These are phyloP conservation scores for Tetrapisispora phaffii DNA, from an alignment of 805 yeast species.

Conservation along the genomic window DNA sequence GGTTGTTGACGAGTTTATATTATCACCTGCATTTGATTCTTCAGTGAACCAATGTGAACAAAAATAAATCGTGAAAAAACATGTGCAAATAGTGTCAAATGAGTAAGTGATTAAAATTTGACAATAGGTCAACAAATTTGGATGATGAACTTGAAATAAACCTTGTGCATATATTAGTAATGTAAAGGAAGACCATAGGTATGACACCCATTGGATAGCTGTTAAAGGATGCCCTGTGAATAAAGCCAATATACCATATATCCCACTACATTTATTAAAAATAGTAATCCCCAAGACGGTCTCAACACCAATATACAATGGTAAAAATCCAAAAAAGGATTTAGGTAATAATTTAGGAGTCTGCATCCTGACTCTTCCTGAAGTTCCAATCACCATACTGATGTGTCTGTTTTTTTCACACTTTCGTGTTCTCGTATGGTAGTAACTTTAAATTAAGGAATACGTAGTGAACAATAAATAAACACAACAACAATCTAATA, in stretches of 20 bases:
- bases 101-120: slow-evolving; percentile 53
- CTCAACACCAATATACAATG: slow-evolving; percentile 84
- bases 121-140: slow-evolving; percentile 52
- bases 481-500: no score
- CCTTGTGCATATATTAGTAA: slow-evolving; percentile 61
- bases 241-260: slow-evolving; percentile 75
- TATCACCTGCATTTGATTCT: slow-evolving; percentile 18
- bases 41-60: slow-evolving; percentile 64
- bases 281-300: slow-evolving; percentile 63
- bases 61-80: slow-evolving; percentile 65
- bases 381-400: slow-evolving; percentile 1
- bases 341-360: slow-evolving; percentile 1
- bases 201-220: slow-evolving; percentile 73
- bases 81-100: slow-evolving; percentile 56
- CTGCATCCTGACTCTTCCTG: slow-evolving; percentile 1
- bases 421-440: neutral
- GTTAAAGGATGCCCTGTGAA: slow-evolving; percentile 84
- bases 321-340: slow-evolving; percentile 58
- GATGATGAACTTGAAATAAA: slow-evolving; percentile 38
- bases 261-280: slow-evolving; percentile 81
- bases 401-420: no score
- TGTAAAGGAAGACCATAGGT: slow-evolving; percentile 51
- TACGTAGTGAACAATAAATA: no score
- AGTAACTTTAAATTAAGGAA: neutral
- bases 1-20: neutral